Evolutionary conservation across 2,329 filamentous ascomycete species (phyloP), one percentile per base, ranked within the genome.

Genomic region (Xylariales sp.): DNA sequence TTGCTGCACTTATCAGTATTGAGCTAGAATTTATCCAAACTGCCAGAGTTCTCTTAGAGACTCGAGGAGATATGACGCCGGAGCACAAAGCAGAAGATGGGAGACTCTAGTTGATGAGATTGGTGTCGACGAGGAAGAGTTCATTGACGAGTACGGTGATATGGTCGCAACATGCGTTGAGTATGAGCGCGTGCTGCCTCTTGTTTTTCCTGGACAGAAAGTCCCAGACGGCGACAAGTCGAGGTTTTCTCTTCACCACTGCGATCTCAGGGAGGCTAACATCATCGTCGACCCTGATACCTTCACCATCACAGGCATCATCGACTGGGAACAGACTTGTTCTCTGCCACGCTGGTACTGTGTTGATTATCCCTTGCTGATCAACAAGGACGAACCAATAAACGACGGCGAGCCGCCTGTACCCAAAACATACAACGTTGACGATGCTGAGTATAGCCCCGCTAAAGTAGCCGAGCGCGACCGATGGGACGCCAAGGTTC

Each of bases 261-360:
- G 7, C 23, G 33, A 36, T 13, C 23, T 36, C 20, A 14, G 21
- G 13, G 21, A 14, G n/a, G 13, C 20, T 14, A 36, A 36, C 8
- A 27, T 36, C 23, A n/a, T 36, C 4, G 33, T 36, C 14, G 33
- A 36, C 23, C 23, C 33, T 5, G 33, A 36, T 13, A 36, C 33
- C 11, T 36, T 25, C 20, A 25, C 6, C 2, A 36, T 36, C 18
- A 36, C 21, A 10, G 33, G 33, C 11, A 29, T 36, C 24, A n/a
- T 36, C 33, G 33, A 36, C 33, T 36, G 33, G 33, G 33, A 36
- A 27, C 33, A 36, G 24, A 36, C 33, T 15, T 18, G n/a, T 13
- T 8, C 16, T 7, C 19, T 18, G 18, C 33, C 33, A 14, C 21
- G n/a, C 14, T 36, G 33, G 33, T 36, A 29, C 33, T 20, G 20